These are phyloP conservation scores for Rhodosporidiobolus odoratus DNA, from an alignment of 768 basidiomycete genomes.

Conservation along the genomic window DNA sequence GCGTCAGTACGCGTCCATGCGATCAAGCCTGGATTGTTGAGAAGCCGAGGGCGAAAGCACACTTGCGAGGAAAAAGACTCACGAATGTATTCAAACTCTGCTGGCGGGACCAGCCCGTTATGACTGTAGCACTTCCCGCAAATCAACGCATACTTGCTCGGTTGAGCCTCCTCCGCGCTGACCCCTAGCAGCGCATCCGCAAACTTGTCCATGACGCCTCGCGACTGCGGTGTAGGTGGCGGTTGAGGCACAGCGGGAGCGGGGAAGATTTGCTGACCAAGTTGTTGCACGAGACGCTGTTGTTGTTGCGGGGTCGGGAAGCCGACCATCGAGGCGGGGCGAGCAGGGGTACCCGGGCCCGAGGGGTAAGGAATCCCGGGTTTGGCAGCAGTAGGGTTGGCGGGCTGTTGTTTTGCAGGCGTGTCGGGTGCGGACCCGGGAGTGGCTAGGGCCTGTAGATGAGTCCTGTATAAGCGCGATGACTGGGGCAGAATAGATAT, in stretches of 20 bases:
- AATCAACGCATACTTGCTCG: constrained; percentile 68
- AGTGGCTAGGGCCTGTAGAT: background rate
- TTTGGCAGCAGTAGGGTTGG: background rate
- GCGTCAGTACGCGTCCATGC: no score
- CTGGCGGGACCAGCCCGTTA: constrained; percentile 80
- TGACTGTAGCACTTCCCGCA: constrained; percentile 81
- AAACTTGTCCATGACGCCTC: constrained; percentile 73
- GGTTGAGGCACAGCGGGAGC: constrained; percentile 4
- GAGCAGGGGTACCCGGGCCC: constrained; percentile 15
- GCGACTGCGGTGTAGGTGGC: constrained; percentile 58
- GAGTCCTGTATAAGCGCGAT: background rate
- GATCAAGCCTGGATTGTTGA: no score
- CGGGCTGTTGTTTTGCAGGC: background rate
- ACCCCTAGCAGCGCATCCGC: constrained; percentile 82
- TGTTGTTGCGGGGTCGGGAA: constrained; percentile 11
- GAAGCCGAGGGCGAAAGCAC: no score
- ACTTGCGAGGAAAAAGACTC: constrained; percentile 46
- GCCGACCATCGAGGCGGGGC: constrained; percentile 5
- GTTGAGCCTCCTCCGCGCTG: constrained; percentile 52
- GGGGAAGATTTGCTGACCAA: background rate
- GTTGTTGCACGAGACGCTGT: background rate
- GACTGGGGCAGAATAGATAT: background rate
- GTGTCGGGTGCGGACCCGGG: background rate
- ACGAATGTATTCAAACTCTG: constrained; percentile 76
- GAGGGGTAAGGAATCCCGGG: constrained; percentile 2